These are phyloP conservation scores for Exophiala mesophila DNA, from an alignment of 2,329 filamentous ascomycete genomes.

Conservation along the genomic window DNA sequence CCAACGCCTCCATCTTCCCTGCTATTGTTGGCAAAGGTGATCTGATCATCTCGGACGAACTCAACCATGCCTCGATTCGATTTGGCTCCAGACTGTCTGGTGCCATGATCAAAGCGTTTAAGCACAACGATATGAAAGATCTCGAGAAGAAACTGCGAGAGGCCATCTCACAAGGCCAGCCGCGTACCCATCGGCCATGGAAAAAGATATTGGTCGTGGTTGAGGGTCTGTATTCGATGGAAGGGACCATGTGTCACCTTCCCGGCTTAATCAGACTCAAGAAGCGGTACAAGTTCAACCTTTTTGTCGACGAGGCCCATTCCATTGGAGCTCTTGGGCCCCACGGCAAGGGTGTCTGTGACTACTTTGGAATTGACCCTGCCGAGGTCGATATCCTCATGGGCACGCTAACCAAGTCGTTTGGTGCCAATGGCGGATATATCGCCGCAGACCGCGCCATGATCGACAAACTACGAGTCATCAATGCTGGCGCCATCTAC, in stretches of 20 bases:
- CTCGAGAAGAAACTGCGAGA: slow-evolving; percentile 83
- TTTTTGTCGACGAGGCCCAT: slow-evolving; percentile 96
- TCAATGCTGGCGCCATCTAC: slow-evolving; percentile 79
- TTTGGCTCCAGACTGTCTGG: slow-evolving; percentile 90
- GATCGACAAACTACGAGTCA: slow-evolving; percentile 82
- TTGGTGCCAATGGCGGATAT: slow-evolving; percentile 96
- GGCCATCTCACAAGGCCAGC: slow-evolving; percentile 92
- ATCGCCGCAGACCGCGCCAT: slow-evolving; percentile 83
- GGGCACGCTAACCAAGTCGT: slow-evolving; percentile 97
- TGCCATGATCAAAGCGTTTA: slow-evolving; percentile 92
- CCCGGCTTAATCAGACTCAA: slow-evolving; percentile 82
- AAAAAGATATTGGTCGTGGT: slow-evolving; percentile 98
- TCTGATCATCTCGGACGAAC: slow-evolving; percentile 90
- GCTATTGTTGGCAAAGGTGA: slow-evolving; percentile 89
- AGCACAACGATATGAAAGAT: slow-evolving; percentile 91
- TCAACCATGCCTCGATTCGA: slow-evolving; percentile 97
- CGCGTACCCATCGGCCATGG: slow-evolving; percentile 96
- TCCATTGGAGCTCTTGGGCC: slow-evolving; percentile 90
- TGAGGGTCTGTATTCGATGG: slow-evolving; percentile 98
- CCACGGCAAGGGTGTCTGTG: slow-evolving; percentile 84
- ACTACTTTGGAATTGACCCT: slow-evolving; percentile 91
- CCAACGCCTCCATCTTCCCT: slow-evolving; percentile 88
- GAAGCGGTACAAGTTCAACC: slow-evolving; percentile 92
- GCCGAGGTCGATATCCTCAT: slow-evolving; percentile 89
- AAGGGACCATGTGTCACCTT: slow-evolving; percentile 98